Evolutionary conservation across 208 protist species (phyloP), one percentile per base, ranked within the genome.

Genomic region (Vickermania spadyakhi): DNA sequence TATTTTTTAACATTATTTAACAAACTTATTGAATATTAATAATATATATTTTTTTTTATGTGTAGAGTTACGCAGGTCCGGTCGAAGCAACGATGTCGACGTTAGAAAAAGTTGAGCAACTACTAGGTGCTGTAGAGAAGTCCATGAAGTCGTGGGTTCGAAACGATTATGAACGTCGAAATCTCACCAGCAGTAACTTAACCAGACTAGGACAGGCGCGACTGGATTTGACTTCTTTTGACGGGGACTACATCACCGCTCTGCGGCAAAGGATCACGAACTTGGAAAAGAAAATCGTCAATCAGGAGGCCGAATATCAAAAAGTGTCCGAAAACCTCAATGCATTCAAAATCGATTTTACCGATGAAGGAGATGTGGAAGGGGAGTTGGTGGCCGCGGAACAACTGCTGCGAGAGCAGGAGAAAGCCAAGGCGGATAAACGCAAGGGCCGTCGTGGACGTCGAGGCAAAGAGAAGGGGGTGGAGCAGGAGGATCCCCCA

Each of bases 91-190:
- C n/a, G n/a, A n/a, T n/a, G n/a, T n/a, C n/a, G n/a, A n/a, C n/a
- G n/a, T n/a, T n/a, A n/a, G n/a, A 62, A 52, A 61, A 63, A 21
- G 30, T 30, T 26, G n/a, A n/a, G n/a, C n/a, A n/a, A n/a, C n/a
- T n/a, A n/a, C n/a, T n/a, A n/a, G n/a, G n/a, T n/a, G n/a, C n/a
- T n/a, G 77, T 81, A 21, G 60, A 77, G 50, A 69, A 71, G 29
- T 81, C 79, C 0, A 62, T 93, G n/a, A 52, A 57, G 4, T 60
- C 63, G 36, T 67, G 58, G 7, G 73, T 82, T 7, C 77, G 86
- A 22, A 90, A 80, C 27, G 52, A 64, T 5, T 93, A 93, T 59
- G 80, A 93, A 55, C 77, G 66, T 3, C 59, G 84, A 21, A 72
- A 75, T 45, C 66, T 69, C 1, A 70, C 71, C 52, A 65, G 28